Conservation (phyloP, 2,329 filamentous ascomycete species). For the Zopfia rhizophila region DNA sequence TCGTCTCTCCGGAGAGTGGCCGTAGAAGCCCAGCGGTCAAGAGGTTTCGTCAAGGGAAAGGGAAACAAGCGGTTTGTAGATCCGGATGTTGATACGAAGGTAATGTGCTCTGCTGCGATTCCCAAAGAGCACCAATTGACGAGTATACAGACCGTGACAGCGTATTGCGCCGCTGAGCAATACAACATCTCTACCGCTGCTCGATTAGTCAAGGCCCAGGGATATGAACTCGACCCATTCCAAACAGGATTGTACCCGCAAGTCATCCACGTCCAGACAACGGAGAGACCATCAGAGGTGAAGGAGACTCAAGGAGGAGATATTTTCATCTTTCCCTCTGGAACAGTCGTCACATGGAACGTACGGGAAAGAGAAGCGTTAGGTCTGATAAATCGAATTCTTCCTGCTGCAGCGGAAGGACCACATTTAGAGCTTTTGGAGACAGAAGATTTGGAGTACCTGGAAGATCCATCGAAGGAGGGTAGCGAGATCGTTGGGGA, state of each 20-base stretch:
- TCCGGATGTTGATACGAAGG: slow-evolving; percentile 58
- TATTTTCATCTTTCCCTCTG: slow-evolving; percentile 94
- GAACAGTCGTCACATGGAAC: slow-evolving; percentile 92
- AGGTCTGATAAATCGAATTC: slow-evolving; percentile 66
- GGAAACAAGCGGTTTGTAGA: slow-evolving; percentile 58
- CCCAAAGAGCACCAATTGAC: background rate
- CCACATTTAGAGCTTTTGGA: slow-evolving; percentile 79
- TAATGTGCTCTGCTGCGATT: slow-evolving; percentile 18
- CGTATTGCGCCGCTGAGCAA: slow-evolving; percentile 74
- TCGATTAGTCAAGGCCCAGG: slow-evolving; percentile 66
- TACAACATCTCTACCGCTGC: slow-evolving; percentile 70
- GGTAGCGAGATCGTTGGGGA: slow-evolving; percentile 85
- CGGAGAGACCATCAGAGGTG: slow-evolving; percentile 49
- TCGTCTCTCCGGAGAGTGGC: slow-evolving; percentile 84
- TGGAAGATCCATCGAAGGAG: slow-evolving; percentile 77
- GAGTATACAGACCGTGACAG: slow-evolving; percentile 63
- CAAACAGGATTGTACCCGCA: slow-evolving; percentile 71
- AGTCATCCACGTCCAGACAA: slow-evolving; percentile 68
- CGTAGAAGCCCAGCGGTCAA: slow-evolving; percentile 79
- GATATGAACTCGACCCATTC: slow-evolving; percentile 71
- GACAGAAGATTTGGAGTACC: slow-evolving; percentile 89
- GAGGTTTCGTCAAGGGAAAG: slow-evolving; percentile 61
- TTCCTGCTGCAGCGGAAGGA: slow-evolving; percentile 79
- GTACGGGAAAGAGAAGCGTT: slow-evolving; percentile 77
- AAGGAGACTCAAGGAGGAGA: slow-evolving; percentile 73